Conservation (phyloP, 352 stramenopile genomes). For the Plasmopara muralis region DNA sequence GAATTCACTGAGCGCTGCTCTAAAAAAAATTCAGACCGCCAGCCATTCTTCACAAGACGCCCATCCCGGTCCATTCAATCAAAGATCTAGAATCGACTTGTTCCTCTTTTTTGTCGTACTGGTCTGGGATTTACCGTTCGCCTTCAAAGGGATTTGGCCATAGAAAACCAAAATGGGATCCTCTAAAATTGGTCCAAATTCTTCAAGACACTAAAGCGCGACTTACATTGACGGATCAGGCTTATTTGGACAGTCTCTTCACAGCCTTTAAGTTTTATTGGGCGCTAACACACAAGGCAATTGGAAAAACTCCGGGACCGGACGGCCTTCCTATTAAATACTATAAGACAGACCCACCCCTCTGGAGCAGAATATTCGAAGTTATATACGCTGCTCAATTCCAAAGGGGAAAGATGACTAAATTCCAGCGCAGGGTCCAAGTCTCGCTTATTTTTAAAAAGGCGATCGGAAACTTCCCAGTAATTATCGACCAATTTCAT, state of each 20-base stretch:
- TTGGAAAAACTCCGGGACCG: neutral
- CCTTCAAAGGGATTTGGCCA: neutral
- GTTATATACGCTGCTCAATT: neutral
- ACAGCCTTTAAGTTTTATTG: neutral
- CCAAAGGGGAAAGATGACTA: neutral
- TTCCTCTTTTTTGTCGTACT: neutral
- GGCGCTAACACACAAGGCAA: neutral
- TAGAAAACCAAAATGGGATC: neutral
- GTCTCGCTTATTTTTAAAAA: constrained; percentile 1
- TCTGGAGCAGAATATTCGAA: neutral
- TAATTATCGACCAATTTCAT: no score
- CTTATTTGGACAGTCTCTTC: neutral
- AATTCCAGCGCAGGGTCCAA: neutral
- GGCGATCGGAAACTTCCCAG: neutral
- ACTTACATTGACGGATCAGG: no score
- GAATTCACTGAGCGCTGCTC: neutral
- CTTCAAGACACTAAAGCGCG: no score
- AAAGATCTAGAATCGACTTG: neutral
- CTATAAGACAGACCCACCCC: neutral
- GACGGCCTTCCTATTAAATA: neutral
- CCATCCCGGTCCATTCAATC: neutral
- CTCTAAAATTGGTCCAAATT: neutral
- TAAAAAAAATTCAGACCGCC: neutral
- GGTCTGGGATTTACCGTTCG: neutral
- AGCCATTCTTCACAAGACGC: neutral